Conservation (phyloP, 306 rosid species). For the Sicyos baderoa region DNA sequence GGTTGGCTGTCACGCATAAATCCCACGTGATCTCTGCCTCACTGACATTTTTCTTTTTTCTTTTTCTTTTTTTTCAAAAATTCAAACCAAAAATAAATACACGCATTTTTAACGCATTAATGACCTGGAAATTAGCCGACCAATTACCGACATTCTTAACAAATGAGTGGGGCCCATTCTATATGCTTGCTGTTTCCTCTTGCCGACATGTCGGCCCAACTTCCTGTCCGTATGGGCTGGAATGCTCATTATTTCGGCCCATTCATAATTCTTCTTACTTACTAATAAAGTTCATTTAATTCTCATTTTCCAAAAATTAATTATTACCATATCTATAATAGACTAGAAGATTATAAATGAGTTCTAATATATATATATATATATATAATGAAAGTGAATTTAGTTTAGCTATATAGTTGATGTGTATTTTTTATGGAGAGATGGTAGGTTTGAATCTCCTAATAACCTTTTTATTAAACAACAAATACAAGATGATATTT, state of each 20-base stretch:
- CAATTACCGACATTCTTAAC: conserved; percentile 17
- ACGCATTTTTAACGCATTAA: not conserved
- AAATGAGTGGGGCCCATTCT: not conserved
- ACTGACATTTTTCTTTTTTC: not conserved
- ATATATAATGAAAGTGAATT: too few species aligned
- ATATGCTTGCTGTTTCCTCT: not conserved
- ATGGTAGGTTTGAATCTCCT: too few species aligned
- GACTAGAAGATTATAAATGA: too few species aligned
- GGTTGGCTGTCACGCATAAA: conserved; percentile 18
- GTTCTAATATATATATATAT: too few species aligned
- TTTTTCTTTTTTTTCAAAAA: not conserved
- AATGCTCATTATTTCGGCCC: conserved; percentile 12
- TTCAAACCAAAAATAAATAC: not conserved
- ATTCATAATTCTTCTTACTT: not conserved
- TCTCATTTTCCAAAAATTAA: too few species aligned
- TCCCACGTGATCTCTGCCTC: conserved; percentile 15
- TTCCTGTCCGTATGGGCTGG: conserved; percentile 19
- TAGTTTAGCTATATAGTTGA: too few species aligned
- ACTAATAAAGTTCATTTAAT: too few species aligned
- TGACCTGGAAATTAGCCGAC: conserved; percentile 19
- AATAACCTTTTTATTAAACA: too few species aligned
- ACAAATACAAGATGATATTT: too few species aligned
- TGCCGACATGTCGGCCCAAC: conserved; percentile 16
- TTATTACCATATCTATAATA: too few species aligned
- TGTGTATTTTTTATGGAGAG: too few species aligned